Base-by-base conservation (phyloP, 2,329 filamentous ascomycete species). In the Dactylella cylindrospora region DNA sequence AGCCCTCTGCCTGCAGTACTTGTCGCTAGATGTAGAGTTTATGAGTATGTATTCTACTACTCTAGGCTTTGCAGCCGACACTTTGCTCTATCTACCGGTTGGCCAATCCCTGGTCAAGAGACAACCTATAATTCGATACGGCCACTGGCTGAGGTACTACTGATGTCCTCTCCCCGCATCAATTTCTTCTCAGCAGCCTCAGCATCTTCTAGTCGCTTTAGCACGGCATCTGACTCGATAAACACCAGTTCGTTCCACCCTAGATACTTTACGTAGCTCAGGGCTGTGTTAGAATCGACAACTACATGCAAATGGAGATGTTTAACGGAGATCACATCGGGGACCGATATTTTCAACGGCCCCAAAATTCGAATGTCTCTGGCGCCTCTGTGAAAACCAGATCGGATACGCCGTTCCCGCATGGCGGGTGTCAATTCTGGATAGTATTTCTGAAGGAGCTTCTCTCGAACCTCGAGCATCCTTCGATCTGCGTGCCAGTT, bases 241-340 rank as follows among this genome's bases (percentile, higher is more conserved):
- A 61, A 61, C 19, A 61, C 23, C 3, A 53, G 1, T 29, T 52
- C 40, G 23, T 61, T 61, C 55, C 55, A 61, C 13, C 52, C 5
- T 1, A 49, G 47, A 15, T 61, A 61, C 17, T 61, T 61, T 7
- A 61, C 3, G 31, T 45, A 32, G 3, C 44, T 31, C 3, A 53
- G 36, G 1, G 22, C 22, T 20, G 33, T n/a, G 9, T 43, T 28
- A 5, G 53, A n/a, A 26, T 61, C 55, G 25, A 53, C 35, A n/a
- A 61, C 49, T 12, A 61, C 55, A 35, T 61, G 55, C 9, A 61
- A 17, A 44, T 61, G 55, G 9, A 61, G 20, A 28, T 61, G 55
- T 15, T 53, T 61, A 2, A 61, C 55, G 3, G 55, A 61, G 20
- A 61, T 61, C 15, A 61, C 23, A 28, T 61, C 55, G 3, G 55